Conservation (phyloP, 2,329 filamentous ascomycete genomes). For the Ceratocystis variospora region DNA sequence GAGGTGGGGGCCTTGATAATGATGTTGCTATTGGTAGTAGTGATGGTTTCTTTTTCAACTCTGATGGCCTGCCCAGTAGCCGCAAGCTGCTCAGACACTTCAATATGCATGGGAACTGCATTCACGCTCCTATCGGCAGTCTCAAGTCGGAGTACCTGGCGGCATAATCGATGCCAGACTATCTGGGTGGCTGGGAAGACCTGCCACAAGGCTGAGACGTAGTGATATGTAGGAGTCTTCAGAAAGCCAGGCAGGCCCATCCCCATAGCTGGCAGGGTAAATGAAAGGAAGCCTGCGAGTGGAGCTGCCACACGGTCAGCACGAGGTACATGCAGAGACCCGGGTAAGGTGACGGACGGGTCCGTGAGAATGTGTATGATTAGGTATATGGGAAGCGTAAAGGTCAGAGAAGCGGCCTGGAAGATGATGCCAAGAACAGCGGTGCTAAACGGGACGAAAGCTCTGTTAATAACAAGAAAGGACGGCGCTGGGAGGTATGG, state of each 20-base stretch:
- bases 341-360: background rate
- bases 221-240: background rate
- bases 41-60: background rate
- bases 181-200: constrained; percentile 10
- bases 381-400: constrained; percentile 13
- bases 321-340: background rate
- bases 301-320: background rate
- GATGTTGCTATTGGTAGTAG: background rate
- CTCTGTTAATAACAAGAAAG: background rate
- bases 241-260: constrained; percentile 6
- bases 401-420: constrained; percentile 3
- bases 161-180: background rate
- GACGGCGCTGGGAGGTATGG: too few species aligned
- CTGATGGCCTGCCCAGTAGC: background rate
- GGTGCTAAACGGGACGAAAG: background rate
- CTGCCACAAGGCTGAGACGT: constrained; percentile 12
- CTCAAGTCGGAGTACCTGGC: background rate
- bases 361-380: constrained; percentile 7
- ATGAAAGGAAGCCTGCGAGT: constrained; percentile 4
- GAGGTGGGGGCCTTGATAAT: background rate
- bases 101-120: background rate
- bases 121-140: background rate
- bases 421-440: constrained; percentile 12
- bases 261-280: background rate
- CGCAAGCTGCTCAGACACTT: background rate